Evolutionary conservation across 2,329 filamentous ascomycete genomes (phyloP).

Genomic region (Apiospora kogelbergensis): DNA sequence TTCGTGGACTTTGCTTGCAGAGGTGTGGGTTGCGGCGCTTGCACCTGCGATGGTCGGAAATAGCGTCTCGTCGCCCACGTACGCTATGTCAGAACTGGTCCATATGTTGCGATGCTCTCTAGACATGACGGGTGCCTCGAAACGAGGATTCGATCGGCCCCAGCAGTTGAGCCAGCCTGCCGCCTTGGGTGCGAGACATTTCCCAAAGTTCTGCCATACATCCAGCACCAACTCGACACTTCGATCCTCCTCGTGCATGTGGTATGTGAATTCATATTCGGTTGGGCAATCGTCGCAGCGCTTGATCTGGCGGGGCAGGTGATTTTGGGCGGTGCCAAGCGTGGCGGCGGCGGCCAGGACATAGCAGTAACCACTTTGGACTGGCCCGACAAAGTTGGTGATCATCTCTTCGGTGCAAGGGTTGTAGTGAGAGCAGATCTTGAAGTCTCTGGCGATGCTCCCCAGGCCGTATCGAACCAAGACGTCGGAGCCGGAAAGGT

Average conservation of each 20-base stretch:
- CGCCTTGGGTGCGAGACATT: constrained; percentile 7
- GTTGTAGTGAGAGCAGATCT: constrained; percentile 15
- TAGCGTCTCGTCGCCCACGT: constrained; percentile 11
- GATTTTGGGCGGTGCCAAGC: not conserved
- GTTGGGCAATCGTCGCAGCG: constrained; percentile 17
- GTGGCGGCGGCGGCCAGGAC: constrained; percentile 7
- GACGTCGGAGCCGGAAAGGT: constrained; percentile 15
- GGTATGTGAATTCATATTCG: constrained; percentile 13
- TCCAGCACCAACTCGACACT: constrained; percentile 16
- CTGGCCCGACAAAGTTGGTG: constrained; percentile 12
- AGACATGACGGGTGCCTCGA: not conserved
- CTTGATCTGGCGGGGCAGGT: constrained; percentile 12
- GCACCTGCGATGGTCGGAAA: constrained; percentile 11
- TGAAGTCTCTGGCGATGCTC: constrained; percentile 15
- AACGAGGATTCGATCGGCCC: constrained; percentile 15
- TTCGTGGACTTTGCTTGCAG: not conserved
- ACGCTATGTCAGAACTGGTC: constrained; percentile 1
- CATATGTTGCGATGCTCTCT: constrained; percentile 1
- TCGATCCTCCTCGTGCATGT: constrained; percentile 14
- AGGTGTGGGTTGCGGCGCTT: constrained; percentile 11
- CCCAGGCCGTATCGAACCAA: constrained; percentile 16
- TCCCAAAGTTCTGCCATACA: constrained; percentile 17
- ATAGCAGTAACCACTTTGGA: constrained; percentile 8
- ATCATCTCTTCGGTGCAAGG: constrained; percentile 14
- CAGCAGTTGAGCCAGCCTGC: constrained; percentile 17